Percentiles rank a stretch among this genome's conserved stretches.
Evolutionary conservation across 176 grass and related monocot species (phyloP).

Genomic region (Oryza coarctata): DNA sequence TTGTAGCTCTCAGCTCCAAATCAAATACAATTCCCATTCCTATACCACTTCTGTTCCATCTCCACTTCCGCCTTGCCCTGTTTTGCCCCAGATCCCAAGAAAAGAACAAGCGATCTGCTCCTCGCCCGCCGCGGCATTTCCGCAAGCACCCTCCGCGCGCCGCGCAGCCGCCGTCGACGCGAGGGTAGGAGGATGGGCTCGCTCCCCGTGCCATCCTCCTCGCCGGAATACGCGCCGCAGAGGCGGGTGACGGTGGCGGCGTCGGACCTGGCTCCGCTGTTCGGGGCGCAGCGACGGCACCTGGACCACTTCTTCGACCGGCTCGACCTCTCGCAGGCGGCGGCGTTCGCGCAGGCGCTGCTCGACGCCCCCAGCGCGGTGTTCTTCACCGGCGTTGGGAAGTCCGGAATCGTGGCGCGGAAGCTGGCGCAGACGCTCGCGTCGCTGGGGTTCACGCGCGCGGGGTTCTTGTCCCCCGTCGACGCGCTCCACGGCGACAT

Average conservation of each 20-base stretch:
- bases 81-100: constrained; percentile 17
- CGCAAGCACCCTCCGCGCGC: constrained; percentile 3
- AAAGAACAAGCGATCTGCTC: neutral
- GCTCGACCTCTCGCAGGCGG: constrained; percentile 66
- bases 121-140: constrained; percentile 25
- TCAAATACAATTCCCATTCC: neutral
- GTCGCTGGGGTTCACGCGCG: constrained; percentile 72
- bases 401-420: constrained; percentile 79
- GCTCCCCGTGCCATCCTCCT: constrained; percentile 12
- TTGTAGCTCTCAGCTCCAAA: neutral
- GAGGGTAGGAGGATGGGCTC: constrained; percentile 36
- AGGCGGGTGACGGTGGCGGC: constrained; percentile 39
- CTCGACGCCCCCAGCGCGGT: constrained; percentile 70
- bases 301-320: constrained; percentile 80
- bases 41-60: neutral
- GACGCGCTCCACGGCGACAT: constrained; percentile 97
- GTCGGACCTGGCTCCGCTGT: constrained; percentile 55
- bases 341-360: constrained; percentile 70
- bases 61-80: neutral
- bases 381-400: constrained; percentile 93
- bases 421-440: constrained; percentile 89
- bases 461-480: constrained; percentile 71
- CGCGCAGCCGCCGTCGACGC: neutral
- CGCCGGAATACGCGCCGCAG: neutral
- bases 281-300: constrained; percentile 62